Percentiles rank a stretch among this genome's conserved stretches.
These are phyloP conservation scores for Saccharata proteae DNA, from an alignment of 2,329 filamentous ascomycete genomes.

Conservation along the genomic window DNA sequence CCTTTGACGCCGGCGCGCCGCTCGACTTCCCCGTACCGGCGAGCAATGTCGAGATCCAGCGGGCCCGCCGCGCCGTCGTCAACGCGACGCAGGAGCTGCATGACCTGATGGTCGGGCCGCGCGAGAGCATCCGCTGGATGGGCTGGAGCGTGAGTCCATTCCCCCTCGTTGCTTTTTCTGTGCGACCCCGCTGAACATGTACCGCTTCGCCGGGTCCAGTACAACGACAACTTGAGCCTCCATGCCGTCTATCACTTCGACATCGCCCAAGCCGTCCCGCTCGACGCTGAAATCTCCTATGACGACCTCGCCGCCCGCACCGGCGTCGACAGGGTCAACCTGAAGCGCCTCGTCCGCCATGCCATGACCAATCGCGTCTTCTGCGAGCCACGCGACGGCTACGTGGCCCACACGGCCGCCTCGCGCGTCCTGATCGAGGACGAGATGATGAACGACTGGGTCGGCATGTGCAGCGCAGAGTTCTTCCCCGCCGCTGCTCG, in stretches of 20 bases:
- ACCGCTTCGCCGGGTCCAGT: constrained; percentile 5
- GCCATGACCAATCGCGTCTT: constrained; percentile 31
- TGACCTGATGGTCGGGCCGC: constrained; percentile 13
- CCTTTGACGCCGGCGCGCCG: constrained; percentile 11
- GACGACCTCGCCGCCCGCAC: constrained; percentile 6
- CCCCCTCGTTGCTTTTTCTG: constrained; percentile 3
- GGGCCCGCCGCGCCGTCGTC: constrained; percentile 11
- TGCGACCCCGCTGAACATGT: constrained; percentile 4
- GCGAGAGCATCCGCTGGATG: constrained; percentile 11
- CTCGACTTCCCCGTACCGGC: constrained; percentile 11
- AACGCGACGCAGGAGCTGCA: constrained; percentile 14
- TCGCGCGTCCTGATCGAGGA: constrained; percentile 11
- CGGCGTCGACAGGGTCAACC: constrained; percentile 8
- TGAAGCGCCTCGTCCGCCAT: constrained; percentile 27
- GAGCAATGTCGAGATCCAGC: constrained; percentile 10
- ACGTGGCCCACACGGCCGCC: constrained; percentile 28
- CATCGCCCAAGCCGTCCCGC: constrained; percentile 10
- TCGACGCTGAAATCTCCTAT: constrained; percentile 9
- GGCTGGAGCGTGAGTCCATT: constrained; percentile 12
- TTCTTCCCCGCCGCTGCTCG: constrained; percentile 10
- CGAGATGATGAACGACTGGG: constrained; percentile 10
- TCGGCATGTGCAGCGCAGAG: constrained; percentile 10
- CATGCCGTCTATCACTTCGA: constrained; percentile 11
- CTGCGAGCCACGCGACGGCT: constrained; percentile 24
- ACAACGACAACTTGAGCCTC: constrained; percentile 11